A percentile compares a stretch with the other conserved stretches of the same genome.
Conservation (phyloP, 192 early-diverging fungal species). For the Coemansia aciculifera region DNA sequence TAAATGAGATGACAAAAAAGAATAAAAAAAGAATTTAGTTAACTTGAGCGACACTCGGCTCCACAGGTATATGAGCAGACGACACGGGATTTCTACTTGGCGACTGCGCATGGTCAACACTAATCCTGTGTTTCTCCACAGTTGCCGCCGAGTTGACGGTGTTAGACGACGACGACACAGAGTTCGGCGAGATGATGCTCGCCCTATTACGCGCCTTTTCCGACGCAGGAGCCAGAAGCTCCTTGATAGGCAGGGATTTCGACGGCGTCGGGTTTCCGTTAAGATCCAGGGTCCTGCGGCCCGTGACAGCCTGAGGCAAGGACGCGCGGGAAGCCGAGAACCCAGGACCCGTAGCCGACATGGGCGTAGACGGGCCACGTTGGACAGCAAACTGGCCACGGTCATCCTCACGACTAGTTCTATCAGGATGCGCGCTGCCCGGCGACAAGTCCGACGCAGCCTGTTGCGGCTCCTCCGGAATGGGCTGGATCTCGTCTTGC, state of each 20-base stretch:
- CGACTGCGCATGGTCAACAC: conserved; percentile 39
- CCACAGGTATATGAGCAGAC: not conserved
- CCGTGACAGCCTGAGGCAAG: conserved; percentile 18
- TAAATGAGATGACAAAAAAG: not conserved
- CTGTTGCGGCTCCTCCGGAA: conserved; percentile 37
- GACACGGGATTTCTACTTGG: not conserved
- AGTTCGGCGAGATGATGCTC: conserved; percentile 35
- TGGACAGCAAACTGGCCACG: not conserved
- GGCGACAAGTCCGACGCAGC: not conserved
- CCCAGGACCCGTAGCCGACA: not conserved
- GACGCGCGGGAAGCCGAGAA: conserved; percentile 33
- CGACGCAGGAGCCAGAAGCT: conserved; percentile 49
- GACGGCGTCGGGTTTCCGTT: conserved; percentile 39
- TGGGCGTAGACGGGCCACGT: conserved; percentile 5
- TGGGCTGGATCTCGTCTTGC: conserved; percentile 48
- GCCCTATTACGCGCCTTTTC: conserved; percentile 49
- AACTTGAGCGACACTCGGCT: not conserved
- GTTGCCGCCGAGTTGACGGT: conserved; percentile 17
- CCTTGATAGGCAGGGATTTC: conserved; percentile 52
- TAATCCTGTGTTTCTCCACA: not conserved
- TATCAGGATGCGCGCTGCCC: conserved; percentile 12
- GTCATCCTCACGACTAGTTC: conserved; percentile 14
- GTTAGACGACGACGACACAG: conserved; percentile 18
- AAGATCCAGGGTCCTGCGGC: conserved; percentile 19
- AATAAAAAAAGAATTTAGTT: not conserved